Percentiles rank a stretch among this genome's conserved stretches.
These are phyloP conservation scores for Phylloboletellus chloephorus DNA, from an alignment of 1,284 basidiomycete genomes.

Conservation along the genomic window DNA sequence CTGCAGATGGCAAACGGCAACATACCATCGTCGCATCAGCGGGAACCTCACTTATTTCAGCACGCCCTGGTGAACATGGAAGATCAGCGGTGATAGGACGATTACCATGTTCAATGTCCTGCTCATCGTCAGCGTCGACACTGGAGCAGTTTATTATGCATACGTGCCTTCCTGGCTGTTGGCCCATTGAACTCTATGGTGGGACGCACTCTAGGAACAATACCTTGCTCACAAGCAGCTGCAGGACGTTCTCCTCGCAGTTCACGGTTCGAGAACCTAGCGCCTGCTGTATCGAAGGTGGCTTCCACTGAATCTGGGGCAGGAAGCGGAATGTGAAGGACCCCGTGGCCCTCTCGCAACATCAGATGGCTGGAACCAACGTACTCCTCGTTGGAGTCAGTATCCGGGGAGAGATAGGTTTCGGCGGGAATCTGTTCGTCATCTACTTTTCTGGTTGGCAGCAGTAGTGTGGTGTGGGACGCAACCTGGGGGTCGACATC, in stretches of 20 bases:
- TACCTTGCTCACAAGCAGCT: not conserved
- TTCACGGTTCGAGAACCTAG: not conserved
- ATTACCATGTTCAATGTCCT: constrained; percentile 2
- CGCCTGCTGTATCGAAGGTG: constrained; percentile 10
- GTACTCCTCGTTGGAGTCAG: not conserved
- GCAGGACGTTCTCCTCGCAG: not conserved
- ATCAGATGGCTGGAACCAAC: constrained; percentile 2
- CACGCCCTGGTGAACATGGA: not conserved
- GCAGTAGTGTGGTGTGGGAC: not conserved
- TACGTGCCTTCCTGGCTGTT: constrained; percentile 6
- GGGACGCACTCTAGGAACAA: not conserved
- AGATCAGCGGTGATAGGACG: not conserved
- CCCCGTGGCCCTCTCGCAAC: constrained; percentile 1
- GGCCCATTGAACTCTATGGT: not conserved
- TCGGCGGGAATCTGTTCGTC: not conserved
- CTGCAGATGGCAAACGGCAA: not conserved
- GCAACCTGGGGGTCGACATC: constrained; percentile 3
- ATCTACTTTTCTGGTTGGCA: not conserved
- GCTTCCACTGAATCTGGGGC: constrained; percentile 14
- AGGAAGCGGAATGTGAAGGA: constrained; percentile 18
- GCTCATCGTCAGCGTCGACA: not conserved
- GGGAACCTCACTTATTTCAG: not conserved
- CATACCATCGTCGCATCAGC: constrained; percentile 7
- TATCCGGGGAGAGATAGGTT: not conserved
- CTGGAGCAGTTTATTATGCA: not conserved